These are phyloP conservation scores for Aphanoascus verrucosus DNA, from an alignment of 2,329 filamentous ascomycete species.

Conservation along the genomic window DNA sequence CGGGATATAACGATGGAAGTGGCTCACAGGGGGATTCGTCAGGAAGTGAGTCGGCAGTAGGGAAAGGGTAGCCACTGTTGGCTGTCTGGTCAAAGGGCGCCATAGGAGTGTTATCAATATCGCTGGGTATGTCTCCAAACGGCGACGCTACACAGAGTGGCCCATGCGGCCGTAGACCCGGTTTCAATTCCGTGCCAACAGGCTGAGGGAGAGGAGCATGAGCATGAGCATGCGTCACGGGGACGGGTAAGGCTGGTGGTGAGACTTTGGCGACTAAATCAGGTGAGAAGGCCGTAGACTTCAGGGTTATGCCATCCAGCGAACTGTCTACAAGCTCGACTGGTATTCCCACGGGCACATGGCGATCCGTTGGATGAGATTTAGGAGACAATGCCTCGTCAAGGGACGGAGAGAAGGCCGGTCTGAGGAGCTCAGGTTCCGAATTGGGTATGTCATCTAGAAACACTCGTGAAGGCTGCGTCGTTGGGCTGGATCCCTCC, in stretches of 20 bases:
- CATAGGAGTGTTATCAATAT: constrained; percentile 39
- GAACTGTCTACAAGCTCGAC: constrained; percentile 38
- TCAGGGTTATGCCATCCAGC: constrained; percentile 39
- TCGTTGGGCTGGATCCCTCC: constrained; percentile 34
- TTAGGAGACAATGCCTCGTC: constrained; percentile 33
- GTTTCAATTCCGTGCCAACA: constrained; percentile 20
- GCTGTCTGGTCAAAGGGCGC: constrained; percentile 30
- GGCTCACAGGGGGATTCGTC: constrained; percentile 27
- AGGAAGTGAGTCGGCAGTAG: constrained; percentile 17
- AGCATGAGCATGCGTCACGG: constrained; percentile 19
- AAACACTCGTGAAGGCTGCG: constrained; percentile 36
- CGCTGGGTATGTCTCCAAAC: constrained; percentile 30
- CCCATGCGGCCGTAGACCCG: constrained; percentile 24
- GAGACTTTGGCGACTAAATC: constrained; percentile 36
- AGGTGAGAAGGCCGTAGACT: constrained; percentile 36
- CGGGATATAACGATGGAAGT: constrained; percentile 19
- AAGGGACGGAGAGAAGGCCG: constrained; percentile 25
- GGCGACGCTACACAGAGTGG: constrained; percentile 16
- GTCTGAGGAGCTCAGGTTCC: neutral
- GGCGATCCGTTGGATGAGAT: constrained; percentile 26
- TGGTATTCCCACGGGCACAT: constrained; percentile 27
- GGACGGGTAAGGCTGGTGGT: constrained; percentile 23
- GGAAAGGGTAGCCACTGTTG: constrained; percentile 23
- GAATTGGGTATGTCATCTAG: constrained; percentile 20
- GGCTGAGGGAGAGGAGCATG: constrained; percentile 16